A percentile compares a stretch with the other conserved stretches of the same genome.
These are phyloP conservation scores for Exophiala sideris DNA, from an alignment of 2,329 filamentous ascomycete genomes.

Conservation along the genomic window DNA sequence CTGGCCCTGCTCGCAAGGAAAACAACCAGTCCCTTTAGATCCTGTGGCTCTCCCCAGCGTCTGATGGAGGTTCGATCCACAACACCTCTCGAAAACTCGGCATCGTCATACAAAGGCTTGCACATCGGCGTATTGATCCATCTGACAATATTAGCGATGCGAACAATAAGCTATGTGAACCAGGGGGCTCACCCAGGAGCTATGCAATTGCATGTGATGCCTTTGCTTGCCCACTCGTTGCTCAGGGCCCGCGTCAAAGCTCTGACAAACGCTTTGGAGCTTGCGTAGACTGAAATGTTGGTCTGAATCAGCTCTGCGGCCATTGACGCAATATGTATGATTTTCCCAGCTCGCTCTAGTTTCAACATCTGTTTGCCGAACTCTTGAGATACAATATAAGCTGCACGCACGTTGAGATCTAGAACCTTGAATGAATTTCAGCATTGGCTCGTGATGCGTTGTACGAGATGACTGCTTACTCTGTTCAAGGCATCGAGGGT, in stretches of 20 bases:
- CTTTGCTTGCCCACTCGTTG: constrained; percentile 3
- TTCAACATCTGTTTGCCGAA: neutral
- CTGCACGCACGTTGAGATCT: neutral
- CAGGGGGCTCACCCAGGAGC: neutral
- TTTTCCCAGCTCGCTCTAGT: neutral
- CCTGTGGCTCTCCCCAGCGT: constrained; percentile 7
- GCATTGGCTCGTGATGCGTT: neutral
- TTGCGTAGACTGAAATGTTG: neutral
- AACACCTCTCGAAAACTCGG: neutral
- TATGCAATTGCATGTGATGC: neutral
- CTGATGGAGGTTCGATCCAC: neutral
- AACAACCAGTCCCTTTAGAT: neutral
- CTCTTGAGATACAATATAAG: neutral
- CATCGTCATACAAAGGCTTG: neutral
- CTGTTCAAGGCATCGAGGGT: neutral
- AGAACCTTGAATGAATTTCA: neutral
- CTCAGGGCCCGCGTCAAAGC: neutral
- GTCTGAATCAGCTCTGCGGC: neutral
- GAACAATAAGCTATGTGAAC: neutral
- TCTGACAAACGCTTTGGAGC: neutral
- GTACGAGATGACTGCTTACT: neutral
- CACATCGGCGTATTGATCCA: constrained; percentile 5
- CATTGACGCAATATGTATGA: constrained; percentile 1
- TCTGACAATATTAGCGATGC: neutral
- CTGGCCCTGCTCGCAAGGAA: constrained; percentile 8